phyloP scores from a whole-genome alignment of 805 yeast species.

The Ogataea paradorogensis region DNA sequence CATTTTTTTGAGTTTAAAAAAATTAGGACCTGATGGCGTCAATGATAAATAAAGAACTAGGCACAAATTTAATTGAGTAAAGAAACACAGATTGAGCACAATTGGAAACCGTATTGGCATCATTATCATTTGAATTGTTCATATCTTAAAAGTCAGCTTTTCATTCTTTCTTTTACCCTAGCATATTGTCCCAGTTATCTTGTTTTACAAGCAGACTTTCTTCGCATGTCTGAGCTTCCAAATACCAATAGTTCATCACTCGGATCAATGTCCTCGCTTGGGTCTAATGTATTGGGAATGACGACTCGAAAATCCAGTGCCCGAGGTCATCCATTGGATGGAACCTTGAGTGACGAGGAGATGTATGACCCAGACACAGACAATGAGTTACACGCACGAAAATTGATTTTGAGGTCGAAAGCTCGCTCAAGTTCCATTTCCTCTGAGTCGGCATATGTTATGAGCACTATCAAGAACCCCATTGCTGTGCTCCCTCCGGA shows the following conservation, averaged over 20 bases:
- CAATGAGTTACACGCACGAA: constrained; percentile 32
- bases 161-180: no score
- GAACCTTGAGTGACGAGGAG: constrained; percentile 21
- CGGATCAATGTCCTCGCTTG: constrained; percentile 20
- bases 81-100: constrained; percentile 2
- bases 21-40: constrained; percentile 16
- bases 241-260: constrained; percentile 21
- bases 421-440: constrained; percentile 24
- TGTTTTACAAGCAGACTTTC: not conserved
- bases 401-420: constrained; percentile 25
- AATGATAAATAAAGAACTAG: constrained; percentile 10
- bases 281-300: constrained; percentile 14
- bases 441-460: constrained; percentile 13
- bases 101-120: no score
- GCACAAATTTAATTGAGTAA: constrained; percentile 4
- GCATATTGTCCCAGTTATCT: not conserved
- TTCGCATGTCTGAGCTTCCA: constrained; percentile 15
- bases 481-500: constrained; percentile 54
- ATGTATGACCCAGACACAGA: constrained; percentile 34
- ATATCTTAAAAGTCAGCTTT: no score
- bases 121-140: no score
- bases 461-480: constrained; percentile 25
- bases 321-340: constrained; percentile 5
- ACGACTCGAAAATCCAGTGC: constrained; percentile 7
- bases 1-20: not conserved